A percentile compares a stretch with the other conserved stretches of the same genome.
phyloP scores from a whole-genome alignment of 2,329 filamentous ascomycete genomes.

The Stagonosporopsis rhizophila region DNA sequence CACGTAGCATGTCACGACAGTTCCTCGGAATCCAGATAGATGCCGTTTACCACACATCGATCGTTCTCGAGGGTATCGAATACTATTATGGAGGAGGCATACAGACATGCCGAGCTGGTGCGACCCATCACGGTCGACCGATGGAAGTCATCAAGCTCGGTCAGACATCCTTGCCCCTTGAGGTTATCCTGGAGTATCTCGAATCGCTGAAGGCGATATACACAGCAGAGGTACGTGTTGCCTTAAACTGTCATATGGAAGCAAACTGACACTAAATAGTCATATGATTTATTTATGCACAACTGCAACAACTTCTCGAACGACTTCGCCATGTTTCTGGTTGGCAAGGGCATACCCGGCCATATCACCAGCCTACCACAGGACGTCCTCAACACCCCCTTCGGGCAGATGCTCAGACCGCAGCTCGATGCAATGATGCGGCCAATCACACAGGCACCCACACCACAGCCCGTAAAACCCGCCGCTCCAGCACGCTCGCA shows the following conservation, averaged over 20 bases:
- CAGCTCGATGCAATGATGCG: conserved; percentile 72
- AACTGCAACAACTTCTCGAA: conserved; percentile 99
- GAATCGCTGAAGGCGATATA: conserved; percentile 84
- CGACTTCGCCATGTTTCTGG: conserved; percentile 85
- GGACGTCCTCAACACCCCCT: conserved; percentile 82
- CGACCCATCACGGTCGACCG: conserved; percentile 85
- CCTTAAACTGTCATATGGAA: not conserved
- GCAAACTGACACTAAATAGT: conserved; percentile 47
- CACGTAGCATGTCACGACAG: conserved; percentile 61
- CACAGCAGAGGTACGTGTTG: conserved; percentile 69
- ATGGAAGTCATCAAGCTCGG: conserved; percentile 80
- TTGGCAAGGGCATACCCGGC: conserved; percentile 86
- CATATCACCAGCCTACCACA: conserved; percentile 87
- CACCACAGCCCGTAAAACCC: conserved; percentile 43
- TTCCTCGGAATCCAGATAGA: conserved; percentile 78
- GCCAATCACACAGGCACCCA: conserved; percentile 66
- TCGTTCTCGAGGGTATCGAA: conserved; percentile 83
- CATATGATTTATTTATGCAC: conserved; percentile 83
- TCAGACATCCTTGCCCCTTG: conserved; percentile 76
- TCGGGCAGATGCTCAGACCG: conserved; percentile 86
- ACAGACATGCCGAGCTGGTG: conserved; percentile 78
- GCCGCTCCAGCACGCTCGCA: conserved; percentile 22
- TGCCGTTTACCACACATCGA: conserved; percentile 92
- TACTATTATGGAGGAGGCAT: conserved; percentile 92
- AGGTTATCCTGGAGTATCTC: conserved; percentile 85